These are phyloP conservation scores for Aspergillus unguis DNA, from an alignment of 2,329 filamentous ascomycete genomes.

Conservation along the genomic window DNA sequence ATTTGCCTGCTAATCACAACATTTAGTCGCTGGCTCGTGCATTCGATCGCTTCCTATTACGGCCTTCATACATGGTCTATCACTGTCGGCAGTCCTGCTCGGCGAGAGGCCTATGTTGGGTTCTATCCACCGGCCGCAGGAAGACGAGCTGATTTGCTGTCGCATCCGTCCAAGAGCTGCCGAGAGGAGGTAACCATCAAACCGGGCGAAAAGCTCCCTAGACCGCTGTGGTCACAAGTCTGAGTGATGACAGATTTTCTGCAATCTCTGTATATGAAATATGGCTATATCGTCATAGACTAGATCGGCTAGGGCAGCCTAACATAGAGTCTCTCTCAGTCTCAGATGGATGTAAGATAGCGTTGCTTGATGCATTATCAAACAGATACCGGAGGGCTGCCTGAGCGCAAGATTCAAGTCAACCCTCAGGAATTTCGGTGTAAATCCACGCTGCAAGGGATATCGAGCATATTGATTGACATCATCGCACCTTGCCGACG, in stretches of 20 bases:
- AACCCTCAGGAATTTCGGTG: neutral
- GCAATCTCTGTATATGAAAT: neutral
- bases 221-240: constrained; percentile 37
- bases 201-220: constrained; percentile 37
- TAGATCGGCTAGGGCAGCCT: neutral
- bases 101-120: constrained; percentile 79
- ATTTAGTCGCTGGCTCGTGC: constrained; percentile 79
- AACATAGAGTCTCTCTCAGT: neutral
- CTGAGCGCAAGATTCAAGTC: too few species aligned
- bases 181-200: constrained; percentile 28
- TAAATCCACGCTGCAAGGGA: constrained; percentile 3
- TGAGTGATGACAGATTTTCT: constrained; percentile 16
- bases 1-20: constrained; percentile 15
- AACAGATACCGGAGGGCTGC: neutral
- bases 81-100: constrained; percentile 65
- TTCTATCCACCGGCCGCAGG: constrained; percentile 45
- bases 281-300: neutral
- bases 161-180: constrained; percentile 25
- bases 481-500: neutral
- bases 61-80: constrained; percentile 80
- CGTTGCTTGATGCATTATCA: neutral
- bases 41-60: constrained; percentile 90
- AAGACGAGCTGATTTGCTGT: constrained; percentile 25
- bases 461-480: constrained; percentile 1
- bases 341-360: neutral